Evolutionary conservation across 2,329 filamentous ascomycete species (phyloP).

Genomic region (Biscogniauxia marginata): DNA sequence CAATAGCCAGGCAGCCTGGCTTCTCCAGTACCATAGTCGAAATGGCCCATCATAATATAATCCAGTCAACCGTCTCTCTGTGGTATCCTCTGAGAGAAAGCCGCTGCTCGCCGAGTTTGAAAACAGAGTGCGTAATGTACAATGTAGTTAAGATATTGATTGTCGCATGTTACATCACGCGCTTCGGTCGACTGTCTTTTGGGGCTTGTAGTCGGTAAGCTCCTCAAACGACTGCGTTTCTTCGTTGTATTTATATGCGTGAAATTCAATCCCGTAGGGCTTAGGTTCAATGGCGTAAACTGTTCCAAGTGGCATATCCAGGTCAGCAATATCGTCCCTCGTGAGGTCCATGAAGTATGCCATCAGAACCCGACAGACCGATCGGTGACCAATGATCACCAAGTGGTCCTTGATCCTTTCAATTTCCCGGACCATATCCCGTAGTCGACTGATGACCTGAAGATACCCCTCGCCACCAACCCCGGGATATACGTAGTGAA

Average conservation of each 20-base stretch:
- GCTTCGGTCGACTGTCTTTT: conserved; percentile 49
- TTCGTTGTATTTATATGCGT: conserved; percentile 88
- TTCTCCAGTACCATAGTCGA: not conserved
- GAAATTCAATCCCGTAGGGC: conserved; percentile 96
- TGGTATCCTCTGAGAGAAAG: not conserved
- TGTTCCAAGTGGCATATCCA: conserved; percentile 92
- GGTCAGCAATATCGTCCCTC: conserved; percentile 85
- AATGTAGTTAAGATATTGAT: not conserved
- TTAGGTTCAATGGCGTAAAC: conserved; percentile 95
- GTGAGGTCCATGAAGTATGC: conserved; percentile 96
- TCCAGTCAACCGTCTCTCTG: not conserved
- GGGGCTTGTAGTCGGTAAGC: conserved; percentile 78
- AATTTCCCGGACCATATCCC: conserved; percentile 93
- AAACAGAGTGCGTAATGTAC: not conserved
- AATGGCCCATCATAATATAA: not conserved
- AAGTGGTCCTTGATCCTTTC: conserved; percentile 97
- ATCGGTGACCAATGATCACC: conserved; percentile 87
- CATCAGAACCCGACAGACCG: conserved; percentile 86
- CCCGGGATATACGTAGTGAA: conserved; percentile 94
- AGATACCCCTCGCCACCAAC: conserved; percentile 95
- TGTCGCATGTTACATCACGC: conserved; percentile 22
- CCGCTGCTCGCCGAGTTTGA: not conserved
- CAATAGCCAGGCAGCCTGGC: not conserved
- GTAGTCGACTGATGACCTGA: conserved; percentile 92
- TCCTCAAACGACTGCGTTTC: conserved; percentile 78